A percentile compares a stretch with the other conserved stretches of the same genome.
phyloP scores from a whole-genome alignment of 306 rosid genomes.

The Hippophae gyantsensis region DNA sequence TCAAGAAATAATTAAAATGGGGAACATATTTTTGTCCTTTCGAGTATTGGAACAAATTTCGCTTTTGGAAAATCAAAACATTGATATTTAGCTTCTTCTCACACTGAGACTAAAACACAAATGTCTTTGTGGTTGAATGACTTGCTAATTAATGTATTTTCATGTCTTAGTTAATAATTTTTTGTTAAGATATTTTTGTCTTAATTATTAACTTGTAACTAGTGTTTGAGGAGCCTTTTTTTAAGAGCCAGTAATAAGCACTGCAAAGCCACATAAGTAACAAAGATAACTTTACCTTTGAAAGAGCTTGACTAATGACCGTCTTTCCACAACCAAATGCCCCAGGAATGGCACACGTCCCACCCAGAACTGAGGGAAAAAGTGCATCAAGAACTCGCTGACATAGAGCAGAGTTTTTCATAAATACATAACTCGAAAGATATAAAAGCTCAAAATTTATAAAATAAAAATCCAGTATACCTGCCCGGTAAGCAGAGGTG shows the following conservation, averaged over 20 bases:
- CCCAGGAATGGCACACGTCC: conserved; percentile 99
- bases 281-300: conserved; percentile 49
- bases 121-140: no score
- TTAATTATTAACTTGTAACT: no score
- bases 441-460: conserved; percentile 6
- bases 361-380: conserved; percentile 99
- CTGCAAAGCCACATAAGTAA: conserved; percentile 2
- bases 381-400: conserved; percentile 99
- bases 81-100: no score
- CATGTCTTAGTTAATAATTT: no score
- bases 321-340: conserved; percentile 99
- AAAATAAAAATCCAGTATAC: conserved; percentile 25
- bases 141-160: no score
- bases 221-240: no score
- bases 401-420: conserved; percentile 22
- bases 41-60: no score
- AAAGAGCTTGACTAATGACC: conserved; percentile 99
- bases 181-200: no score
- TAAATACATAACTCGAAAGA: conserved; percentile 5
- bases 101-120: no score
- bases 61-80: no score
- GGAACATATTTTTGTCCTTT: no score
- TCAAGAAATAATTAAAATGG: no score
- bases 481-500: conserved; percentile 99
- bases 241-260: neutral